Evolutionary conservation across 2,329 filamentous ascomycete species (phyloP), one percentile per base, ranked within the genome.

Genomic region (Apiospora marii): DNA sequence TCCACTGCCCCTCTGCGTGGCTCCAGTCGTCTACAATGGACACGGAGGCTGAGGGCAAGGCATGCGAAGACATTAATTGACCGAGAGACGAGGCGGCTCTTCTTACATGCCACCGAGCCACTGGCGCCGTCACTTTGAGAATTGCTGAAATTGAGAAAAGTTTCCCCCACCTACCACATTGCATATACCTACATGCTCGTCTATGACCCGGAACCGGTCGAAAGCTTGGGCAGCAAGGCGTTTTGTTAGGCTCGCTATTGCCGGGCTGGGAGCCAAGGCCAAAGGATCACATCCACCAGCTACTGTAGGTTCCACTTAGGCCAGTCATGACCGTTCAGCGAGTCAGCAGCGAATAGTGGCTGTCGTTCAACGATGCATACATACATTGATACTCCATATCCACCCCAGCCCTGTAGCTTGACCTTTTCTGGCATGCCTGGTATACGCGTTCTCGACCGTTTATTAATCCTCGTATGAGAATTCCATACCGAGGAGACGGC

Each of bases 241-340:
- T 64, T 64, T 64, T 34, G 41, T 64, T 64, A 64, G 58, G 58
- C 58, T 64, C 58, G 58, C 58, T 64, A 64, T 64, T 41, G 19
- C 58, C 58, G 58, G 34, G 58, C 58, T 64, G 58, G 58, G 34
- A 41, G 58, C 34, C 30, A 37, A 22, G 24, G 24, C 24, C 27
- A 24, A 51, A 24, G 53, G 6, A 30, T 61, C 53, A 61, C 30
- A 64, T 41, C 58, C 58, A 64, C 58, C 58, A 64, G 58, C 58
- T 64, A 64, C 58, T 24, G 58, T 41, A 64, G 58, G 58, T 41
- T 64, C 58, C 58, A 64, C 58, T 64, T 64, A 41, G 58, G 30
- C 58, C 58, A 64, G 58, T 64, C 58, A 64, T 41, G 58, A 14
- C 19, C 10, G 34, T 41, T 64, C 30, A 13, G 19, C 58, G 58